Evolutionary conservation across 306 rosid species (phyloP), one percentile per base, ranked within the genome.

Genomic region (barrel medic (Medicago truncatula)): DNA sequence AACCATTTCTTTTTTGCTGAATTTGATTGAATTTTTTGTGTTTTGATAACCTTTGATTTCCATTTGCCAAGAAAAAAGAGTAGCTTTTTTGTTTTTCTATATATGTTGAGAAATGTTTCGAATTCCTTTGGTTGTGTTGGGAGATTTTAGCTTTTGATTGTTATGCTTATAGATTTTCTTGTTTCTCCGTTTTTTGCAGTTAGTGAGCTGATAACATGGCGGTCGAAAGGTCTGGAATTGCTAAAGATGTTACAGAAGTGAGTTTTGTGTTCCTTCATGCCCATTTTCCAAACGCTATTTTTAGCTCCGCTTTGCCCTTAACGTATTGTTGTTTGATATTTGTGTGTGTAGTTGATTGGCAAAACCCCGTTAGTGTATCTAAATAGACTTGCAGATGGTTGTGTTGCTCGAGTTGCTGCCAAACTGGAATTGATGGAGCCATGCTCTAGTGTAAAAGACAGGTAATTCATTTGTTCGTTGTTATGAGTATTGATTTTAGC

Each of bases 401-500:
- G 95, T 76, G 91, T 83, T 38, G 95, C 83, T 11, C 94, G 86
- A 39, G 49, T 91, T 11, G 90, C 97, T 43, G 92, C 95, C 40
- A 91, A 91, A 71, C 76, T 91, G 38, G 92, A 91, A 82, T 80
- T 79, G 81, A 87, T 89, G 95, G 92, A 87, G 82, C 91, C 97
- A 54, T 89, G 91, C 79, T 87, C 97, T 54, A 91, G 94, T 81
- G 92, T 89, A 5, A 91, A 91, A 81, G 92, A 89, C 89, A 91
- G 94, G 92, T 89, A 82, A 4, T 3, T 34, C 0, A n/a, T 75
- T 71, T 14, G 20, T 71, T 8, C 53, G 12, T 34, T 7, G 52
- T 66, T 64, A 57, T n/a, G 36, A 36, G 46, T 25, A 25, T 70
- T 39, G 17, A 11, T 41, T 67, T 44, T 58, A 50, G 25, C 64